Base-by-base conservation (phyloP, 768 basidiomycete species). In the Macrolepiota fuliginosa region DNA sequence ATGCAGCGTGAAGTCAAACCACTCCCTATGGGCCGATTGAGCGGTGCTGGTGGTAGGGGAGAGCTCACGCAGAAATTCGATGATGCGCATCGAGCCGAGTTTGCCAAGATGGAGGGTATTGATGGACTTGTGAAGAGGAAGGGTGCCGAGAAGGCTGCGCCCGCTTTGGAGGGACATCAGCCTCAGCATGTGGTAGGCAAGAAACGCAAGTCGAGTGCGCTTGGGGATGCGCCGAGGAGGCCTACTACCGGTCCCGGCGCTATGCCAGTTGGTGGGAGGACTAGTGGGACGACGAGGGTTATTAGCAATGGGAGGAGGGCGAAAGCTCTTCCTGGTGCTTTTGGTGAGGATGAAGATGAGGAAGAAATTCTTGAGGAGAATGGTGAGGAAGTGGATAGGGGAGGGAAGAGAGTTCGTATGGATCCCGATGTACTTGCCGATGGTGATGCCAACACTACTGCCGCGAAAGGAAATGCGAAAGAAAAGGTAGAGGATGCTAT, bases 71-170 rank as follows among this genome's bases (percentile, higher is more conserved):
- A 74, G 57, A 81, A 78, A 66, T 81, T 92, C 68, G 81, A 87
- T 22, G 83, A 81, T 67, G 69, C 77, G 25, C 91, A 94, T 66
- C 81, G 86, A 58, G 78, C 81, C 37, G 82, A 83, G 60, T 92
- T 92, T 69, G 73, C 74, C 58, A 88, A 84, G 79, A 93, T 93
- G 91, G 89, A 90, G 65, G 86, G 88, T 6, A 92, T 92, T 67
- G 81, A 78, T 67, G 73, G 71, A 50, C 57, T 79, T 39, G 68
- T 77, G 37, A 75, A 69, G 66, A 72, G 74, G 54, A 72, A 71
- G 52, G 72, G 53, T 15, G 47, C 24, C 2, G 72, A 73, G 54
- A 72, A 71, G 52, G 72, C 50, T 15, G 47, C 24, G 0, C 10
- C 22, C 4, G 25, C 12, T 3, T 12, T 49, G 5, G 22, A 4